These are phyloP conservation scores for Candida bentonensis DNA, from an alignment of 805 yeast genomes.

Conservation along the genomic window DNA sequence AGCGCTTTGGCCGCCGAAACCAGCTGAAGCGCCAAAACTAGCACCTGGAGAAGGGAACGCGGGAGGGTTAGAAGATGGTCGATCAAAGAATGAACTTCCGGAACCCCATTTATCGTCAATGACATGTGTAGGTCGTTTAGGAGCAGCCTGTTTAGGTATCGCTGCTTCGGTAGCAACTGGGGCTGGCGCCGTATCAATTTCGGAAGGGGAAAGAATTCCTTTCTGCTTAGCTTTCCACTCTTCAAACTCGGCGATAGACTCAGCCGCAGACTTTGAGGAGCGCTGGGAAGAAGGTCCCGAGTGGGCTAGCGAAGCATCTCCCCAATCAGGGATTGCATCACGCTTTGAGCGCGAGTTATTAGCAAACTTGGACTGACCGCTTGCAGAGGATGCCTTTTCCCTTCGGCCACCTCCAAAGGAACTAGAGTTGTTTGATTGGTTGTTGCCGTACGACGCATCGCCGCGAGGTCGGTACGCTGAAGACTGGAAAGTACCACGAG, in stretches of 20 bases:
- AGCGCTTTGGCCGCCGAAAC: neutral
- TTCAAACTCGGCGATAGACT: neutral
- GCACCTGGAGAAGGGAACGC: neutral
- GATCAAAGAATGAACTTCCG: neutral
- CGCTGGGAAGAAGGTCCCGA: neutral
- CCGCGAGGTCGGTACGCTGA: neutral
- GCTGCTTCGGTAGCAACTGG: neutral
- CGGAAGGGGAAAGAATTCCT: neutral
- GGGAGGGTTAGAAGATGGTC: neutral
- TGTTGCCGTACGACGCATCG: no score
- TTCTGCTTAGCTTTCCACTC: neutral
- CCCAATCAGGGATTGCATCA: neutral
- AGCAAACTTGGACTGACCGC: neutral
- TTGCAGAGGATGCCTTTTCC: neutral
- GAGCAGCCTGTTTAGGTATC: neutral
- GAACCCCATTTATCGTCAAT: neutral
- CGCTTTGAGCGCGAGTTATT: neutral
- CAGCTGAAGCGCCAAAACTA: neutral
- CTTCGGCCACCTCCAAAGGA: neutral
- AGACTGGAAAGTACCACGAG: neutral
- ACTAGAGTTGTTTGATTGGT: neutral
- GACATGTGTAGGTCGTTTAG: neutral
- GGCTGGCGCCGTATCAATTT: neutral
- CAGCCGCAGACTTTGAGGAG: neutral
- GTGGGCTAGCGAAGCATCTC: neutral